Percentiles rank a stretch among this genome's conserved stretches.
Evolutionary conservation across 129 eudicot species (phyloP).

Genomic region (Glebionis coronaria): DNA sequence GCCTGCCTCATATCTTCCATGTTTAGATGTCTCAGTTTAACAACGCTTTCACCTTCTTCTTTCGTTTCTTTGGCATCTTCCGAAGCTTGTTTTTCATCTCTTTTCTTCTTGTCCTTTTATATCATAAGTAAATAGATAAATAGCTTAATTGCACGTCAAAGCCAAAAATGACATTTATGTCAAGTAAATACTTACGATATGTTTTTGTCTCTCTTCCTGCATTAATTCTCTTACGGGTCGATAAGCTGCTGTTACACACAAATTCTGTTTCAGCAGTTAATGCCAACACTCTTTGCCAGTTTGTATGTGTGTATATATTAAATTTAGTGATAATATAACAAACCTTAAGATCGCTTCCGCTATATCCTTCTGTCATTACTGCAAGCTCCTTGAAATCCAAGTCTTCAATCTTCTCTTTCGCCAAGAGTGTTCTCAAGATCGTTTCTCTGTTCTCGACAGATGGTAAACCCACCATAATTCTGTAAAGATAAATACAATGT

Average conservation of each 20-base stretch:
- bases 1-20: slow-evolving; percentile 91
- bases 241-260: slow-evolving; percentile 93
- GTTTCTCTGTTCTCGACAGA: slow-evolving; percentile 76
- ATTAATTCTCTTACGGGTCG: slow-evolving; percentile 93
- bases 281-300: slow-evolving; percentile 27
- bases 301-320: slow-evolving; percentile 12
- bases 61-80: slow-evolving; percentile 16
- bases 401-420: slow-evolving; percentile 67
- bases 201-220: slow-evolving; percentile 73
- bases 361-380: slow-evolving; percentile 89
- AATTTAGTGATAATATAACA: slow-evolving; percentile 23
- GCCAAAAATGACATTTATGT: neutral
- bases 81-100: slow-evolving; percentile 19
- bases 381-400: slow-evolving; percentile 90
- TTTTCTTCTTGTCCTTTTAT: slow-evolving; percentile 54
- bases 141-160: neutral
- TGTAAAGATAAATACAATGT: slow-evolving; percentile 23
- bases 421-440: slow-evolving; percentile 78
- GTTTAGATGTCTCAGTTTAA: slow-evolving; percentile 68
- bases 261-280: slow-evolving; percentile 63
- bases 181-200: slow-evolving; percentile 38
- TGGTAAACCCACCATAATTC: slow-evolving; percentile 96
- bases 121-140: neutral
- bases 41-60: slow-evolving; percentile 57
- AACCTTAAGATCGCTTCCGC: slow-evolving; percentile 99